Conservation (phyloP, 192 early-diverging fungal genomes). For the Umbelopsis vinacea region DNA sequence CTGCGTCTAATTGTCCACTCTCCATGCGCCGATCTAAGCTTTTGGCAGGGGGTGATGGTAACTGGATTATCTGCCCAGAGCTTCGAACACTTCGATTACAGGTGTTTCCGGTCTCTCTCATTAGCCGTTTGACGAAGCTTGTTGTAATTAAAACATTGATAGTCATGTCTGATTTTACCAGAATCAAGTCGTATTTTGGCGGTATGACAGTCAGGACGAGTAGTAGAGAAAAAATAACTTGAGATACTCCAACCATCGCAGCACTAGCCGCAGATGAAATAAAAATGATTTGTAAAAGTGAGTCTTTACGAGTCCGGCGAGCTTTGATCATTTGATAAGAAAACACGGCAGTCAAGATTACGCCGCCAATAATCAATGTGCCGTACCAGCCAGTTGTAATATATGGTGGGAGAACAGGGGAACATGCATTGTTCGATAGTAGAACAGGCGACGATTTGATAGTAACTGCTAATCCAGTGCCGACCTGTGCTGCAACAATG, state of each 20-base stretch:
- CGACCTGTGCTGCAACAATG: neutral
- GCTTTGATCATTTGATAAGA: neutral
- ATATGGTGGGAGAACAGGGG: neutral
- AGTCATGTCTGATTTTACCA: conserved; percentile 9
- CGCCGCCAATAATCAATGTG: neutral
- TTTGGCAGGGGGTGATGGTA: neutral
- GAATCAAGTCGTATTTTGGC: neutral
- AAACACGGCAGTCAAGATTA: neutral
- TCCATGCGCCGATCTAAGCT: neutral
- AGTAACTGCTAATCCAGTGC: neutral
- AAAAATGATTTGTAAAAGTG: neutral
- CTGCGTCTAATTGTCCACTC: neutral
- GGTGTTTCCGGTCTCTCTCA: neutral
- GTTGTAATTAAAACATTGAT: neutral
- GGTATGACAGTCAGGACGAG: neutral
- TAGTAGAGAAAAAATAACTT: neutral
- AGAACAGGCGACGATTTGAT: neutral
- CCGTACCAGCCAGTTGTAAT: neutral
- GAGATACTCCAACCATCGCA: neutral
- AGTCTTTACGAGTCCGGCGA: neutral
- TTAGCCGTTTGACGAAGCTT: neutral
- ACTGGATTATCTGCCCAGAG: neutral
- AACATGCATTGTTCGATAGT: neutral
- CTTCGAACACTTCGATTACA: neutral
- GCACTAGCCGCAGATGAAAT: conserved; percentile 3